Evolutionary conservation across 306 rosid species (phyloP).

Genomic region (Styphnolobium japonicum): DNA sequence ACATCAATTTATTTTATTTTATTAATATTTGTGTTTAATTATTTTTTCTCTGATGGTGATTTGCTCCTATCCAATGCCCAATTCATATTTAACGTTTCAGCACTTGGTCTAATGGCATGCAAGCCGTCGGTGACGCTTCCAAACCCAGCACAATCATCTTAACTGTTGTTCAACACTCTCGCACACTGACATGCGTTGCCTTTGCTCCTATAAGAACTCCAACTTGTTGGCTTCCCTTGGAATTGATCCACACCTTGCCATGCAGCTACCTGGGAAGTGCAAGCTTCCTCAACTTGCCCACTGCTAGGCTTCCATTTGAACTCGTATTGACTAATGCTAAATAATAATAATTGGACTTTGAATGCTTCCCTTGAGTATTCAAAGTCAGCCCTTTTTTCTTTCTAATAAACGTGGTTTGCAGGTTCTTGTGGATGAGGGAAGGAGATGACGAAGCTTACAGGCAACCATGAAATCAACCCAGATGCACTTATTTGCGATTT

Average conservation of each 20-base stretch:
- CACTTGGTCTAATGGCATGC: slow-evolving; percentile 39
- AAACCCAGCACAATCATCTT: slow-evolving; percentile 35
- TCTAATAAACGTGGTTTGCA: not conserved
- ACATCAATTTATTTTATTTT: too few relatives aligned
- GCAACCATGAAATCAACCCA: too few relatives aligned
- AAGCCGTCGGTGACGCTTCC: slow-evolving; percentile 50
- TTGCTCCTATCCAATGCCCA: slow-evolving; percentile 34
- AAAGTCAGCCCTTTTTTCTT: not conserved
- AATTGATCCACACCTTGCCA: slow-evolving; percentile 53
- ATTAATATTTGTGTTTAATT: too few relatives aligned
- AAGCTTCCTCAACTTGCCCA: slow-evolving; percentile 45
- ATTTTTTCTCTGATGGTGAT: too few relatives aligned
- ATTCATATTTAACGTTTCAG: slow-evolving; percentile 46
- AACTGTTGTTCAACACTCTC: slow-evolving; percentile 43
- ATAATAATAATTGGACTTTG: not conserved
- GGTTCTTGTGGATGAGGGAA: too few relatives aligned
- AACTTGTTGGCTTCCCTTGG: slow-evolving; percentile 54
- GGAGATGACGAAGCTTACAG: too few relatives aligned
- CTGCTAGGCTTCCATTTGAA: slow-evolving; percentile 21
- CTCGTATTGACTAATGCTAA: not conserved
- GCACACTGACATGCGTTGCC: slow-evolving; percentile 48
- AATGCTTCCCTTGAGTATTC: not conserved
- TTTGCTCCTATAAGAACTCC: slow-evolving; percentile 57
- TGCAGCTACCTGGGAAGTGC: slow-evolving; percentile 57
- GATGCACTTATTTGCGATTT: too few relatives aligned